Conservation (phyloP, 2,329 filamentous ascomycete genomes). For the Cercospora beticola region DNA sequence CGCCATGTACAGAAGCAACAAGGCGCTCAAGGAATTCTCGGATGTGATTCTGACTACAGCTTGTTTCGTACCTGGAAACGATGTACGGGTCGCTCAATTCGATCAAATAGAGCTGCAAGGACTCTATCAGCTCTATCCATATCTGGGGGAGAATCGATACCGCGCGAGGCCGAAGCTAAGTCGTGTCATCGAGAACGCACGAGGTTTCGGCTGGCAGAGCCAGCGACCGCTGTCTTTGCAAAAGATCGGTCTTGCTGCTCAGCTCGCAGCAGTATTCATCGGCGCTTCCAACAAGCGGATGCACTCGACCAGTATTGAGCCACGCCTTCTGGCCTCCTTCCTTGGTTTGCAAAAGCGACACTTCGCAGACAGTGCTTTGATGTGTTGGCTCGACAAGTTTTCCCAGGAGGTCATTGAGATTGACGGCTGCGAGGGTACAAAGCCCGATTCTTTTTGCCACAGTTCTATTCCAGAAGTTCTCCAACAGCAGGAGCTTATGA, state of each 20-base stretch:
- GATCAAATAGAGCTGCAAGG: conserved; percentile 5
- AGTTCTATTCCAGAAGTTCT: background rate
- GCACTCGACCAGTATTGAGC: background rate
- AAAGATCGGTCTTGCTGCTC: conserved; percentile 13
- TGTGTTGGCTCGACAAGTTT: conserved; percentile 5
- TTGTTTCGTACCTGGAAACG: conserved; percentile 6
- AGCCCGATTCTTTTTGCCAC: background rate
- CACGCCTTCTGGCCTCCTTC: conserved; percentile 5
- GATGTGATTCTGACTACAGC: conserved; percentile 12
- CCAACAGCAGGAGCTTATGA: background rate
- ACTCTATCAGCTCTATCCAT: conserved; percentile 18
- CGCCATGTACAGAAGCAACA: background rate
- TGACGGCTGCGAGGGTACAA: background rate
- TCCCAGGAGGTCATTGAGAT: background rate
- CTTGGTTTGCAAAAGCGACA: conserved; percentile 16
- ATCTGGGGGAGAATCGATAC: background rate
- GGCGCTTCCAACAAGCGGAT: background rate
- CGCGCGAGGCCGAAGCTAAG: background rate
- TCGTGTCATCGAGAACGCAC: background rate
- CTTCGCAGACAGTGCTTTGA: background rate
- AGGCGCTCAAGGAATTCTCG: conserved; percentile 1
- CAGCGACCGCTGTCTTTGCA: conserved; percentile 1
- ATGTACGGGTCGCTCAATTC: conserved; percentile 1
- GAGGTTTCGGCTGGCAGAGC: conserved; percentile 5
- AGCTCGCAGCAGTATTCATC: conserved; percentile 9